phyloP scores from a whole-genome alignment of 2,329 filamentous ascomycete species.

The Dothistroma septosporum region DNA sequence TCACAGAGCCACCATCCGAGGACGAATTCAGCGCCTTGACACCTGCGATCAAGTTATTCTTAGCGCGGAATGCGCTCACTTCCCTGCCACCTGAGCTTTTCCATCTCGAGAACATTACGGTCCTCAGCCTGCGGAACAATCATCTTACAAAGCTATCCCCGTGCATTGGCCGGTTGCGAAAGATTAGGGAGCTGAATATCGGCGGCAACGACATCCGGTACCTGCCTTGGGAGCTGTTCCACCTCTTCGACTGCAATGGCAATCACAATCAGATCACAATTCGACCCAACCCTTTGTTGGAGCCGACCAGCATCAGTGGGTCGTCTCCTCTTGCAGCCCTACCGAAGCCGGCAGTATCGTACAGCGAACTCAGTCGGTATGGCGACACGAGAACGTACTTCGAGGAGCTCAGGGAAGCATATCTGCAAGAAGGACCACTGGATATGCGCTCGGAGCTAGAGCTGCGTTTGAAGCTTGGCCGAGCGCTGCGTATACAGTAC shows the following conservation, averaged over 20 bases:
- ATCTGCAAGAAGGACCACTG: conserved; percentile 9
- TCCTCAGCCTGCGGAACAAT: conserved; percentile 64
- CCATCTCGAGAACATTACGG: conserved; percentile 57
- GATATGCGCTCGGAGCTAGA: conserved; percentile 21
- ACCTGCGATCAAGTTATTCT: conserved; percentile 58
- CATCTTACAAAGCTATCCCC: conserved; percentile 58
- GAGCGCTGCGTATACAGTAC: conserved; percentile 18
- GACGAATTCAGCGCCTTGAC: conserved; percentile 58
- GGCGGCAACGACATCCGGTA: conserved; percentile 59
- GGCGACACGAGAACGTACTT: conserved; percentile 16
- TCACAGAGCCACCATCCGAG: conserved; percentile 41
- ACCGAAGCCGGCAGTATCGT: not conserved
- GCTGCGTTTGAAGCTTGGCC: conserved; percentile 22
- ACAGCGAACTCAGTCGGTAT: conserved; percentile 14
- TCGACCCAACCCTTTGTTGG: conserved; percentile 59
- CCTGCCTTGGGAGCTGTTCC: conserved; percentile 61
- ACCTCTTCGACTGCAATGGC: conserved; percentile 46
- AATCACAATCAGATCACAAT: conserved; percentile 53
- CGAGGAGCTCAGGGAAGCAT: conserved; percentile 10
- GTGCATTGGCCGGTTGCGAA: conserved; percentile 54
- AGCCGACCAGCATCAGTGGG: conserved; percentile 19
- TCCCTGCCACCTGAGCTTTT: conserved; percentile 59
- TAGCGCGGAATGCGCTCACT: conserved; percentile 57
- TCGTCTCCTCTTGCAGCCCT: conserved; percentile 12
- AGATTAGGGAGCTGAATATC: conserved; percentile 61